Conservation (phyloP, 768 basidiomycete genomes). For the Lactarius quietus region DNA sequence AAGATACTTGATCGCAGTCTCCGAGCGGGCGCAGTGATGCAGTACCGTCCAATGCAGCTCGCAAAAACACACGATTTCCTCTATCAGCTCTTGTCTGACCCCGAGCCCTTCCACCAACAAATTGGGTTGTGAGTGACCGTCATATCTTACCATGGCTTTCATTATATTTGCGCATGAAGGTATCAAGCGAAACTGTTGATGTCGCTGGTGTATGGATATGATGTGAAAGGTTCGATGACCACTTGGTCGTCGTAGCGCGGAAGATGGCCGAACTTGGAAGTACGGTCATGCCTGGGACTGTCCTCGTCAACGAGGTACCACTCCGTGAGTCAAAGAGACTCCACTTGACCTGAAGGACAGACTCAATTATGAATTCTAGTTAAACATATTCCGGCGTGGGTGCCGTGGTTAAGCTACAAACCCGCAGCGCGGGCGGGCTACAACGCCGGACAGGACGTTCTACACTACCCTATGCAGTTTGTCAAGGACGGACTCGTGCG, state of each 20-base stretch:
- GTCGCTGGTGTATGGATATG: slow-evolving; percentile 13
- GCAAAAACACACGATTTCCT: slow-evolving; percentile 10
- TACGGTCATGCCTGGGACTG: slow-evolving; percentile 7
- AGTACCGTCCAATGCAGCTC: slow-evolving; percentile 18
- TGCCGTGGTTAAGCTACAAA: slow-evolving; percentile 14
- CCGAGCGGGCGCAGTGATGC: slow-evolving; percentile 1
- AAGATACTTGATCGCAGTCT: too few species aligned
- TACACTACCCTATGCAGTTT: slow-evolving; percentile 13
- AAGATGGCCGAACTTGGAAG: slow-evolving; percentile 16
- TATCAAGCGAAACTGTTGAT: slow-evolving; percentile 15
- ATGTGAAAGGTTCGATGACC: slow-evolving; percentile 10
- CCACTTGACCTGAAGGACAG: background rate
- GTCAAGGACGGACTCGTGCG: slow-evolving; percentile 14
- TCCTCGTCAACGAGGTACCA: slow-evolving; percentile 16
- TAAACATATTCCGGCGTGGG: slow-evolving; percentile 12
- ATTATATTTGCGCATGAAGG: background rate
- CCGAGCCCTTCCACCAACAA: slow-evolving; percentile 1
- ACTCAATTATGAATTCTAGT: background rate
- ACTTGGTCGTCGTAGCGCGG: slow-evolving; percentile 1
- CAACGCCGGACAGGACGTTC: slow-evolving; percentile 13
- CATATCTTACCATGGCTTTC: background rate
- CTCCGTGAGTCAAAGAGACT: background rate
- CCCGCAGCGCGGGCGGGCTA: slow-evolving; percentile 5
- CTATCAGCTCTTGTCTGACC: slow-evolving; percentile 1
- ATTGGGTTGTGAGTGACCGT: slow-evolving; percentile 3